phyloP scores from a whole-genome alignment of 2,329 filamentous ascomycete genomes.

The Rutstroemia sp. region DNA sequence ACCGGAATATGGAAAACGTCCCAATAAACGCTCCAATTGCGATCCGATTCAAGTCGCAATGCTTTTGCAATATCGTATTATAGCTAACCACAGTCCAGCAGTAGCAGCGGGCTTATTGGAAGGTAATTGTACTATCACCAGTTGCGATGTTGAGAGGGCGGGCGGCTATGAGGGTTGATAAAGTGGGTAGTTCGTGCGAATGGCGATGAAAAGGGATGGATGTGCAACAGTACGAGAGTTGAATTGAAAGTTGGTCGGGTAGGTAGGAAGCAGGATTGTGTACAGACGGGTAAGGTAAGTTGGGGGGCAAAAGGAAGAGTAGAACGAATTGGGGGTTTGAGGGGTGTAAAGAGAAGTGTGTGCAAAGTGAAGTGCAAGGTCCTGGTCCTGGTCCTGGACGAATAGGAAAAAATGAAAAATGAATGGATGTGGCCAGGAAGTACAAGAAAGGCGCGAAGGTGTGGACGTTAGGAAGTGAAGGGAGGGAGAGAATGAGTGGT shows the following conservation, averaged over 20 bases:
- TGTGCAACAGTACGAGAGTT: not conserved
- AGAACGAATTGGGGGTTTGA: not conserved
- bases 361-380: not conserved
- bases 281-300: not conserved
- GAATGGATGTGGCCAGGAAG: conserved; percentile 1
- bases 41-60: not conserved
- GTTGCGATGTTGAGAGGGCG: not conserved
- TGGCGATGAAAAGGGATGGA: not conserved
- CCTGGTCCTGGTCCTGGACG: not conserved
- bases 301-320: not conserved
- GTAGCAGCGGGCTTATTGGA: not conserved
- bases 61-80: not conserved
- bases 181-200: not conserved
- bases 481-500: not conserved
- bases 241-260: not conserved
- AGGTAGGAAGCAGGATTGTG: too few species aligned
- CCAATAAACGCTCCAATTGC: not conserved
- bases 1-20: not conserved
- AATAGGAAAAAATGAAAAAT: not conserved
- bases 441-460: not conserved
- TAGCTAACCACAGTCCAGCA: conserved; percentile 10
- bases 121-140: not conserved
- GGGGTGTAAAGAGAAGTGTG: not conserved
- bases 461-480: not conserved
- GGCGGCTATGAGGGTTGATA: not conserved